These are phyloP conservation scores for Schizopora paradoxa DNA, from an alignment of 1,284 basidiomycete species.

Conservation along the genomic window DNA sequence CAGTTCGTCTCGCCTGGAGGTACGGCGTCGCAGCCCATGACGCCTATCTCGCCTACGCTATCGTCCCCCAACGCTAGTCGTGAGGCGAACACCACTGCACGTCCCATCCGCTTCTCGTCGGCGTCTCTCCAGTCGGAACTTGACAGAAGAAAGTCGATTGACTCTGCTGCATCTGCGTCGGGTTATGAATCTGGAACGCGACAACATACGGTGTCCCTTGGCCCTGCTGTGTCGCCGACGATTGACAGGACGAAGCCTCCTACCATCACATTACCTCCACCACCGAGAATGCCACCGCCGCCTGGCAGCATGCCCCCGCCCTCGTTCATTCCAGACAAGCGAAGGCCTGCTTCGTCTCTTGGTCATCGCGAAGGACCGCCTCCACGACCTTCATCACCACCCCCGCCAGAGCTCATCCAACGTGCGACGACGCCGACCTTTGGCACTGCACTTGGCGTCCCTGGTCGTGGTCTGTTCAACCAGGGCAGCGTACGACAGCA, in stretches of 20 bases:
- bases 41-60: conserved; percentile 23
- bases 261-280: conserved; percentile 80
- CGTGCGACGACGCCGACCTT: conserved; percentile 82
- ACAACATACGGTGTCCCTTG: conserved; percentile 39
- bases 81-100: conserved; percentile 33
- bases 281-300: conserved; percentile 77
- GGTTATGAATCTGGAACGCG: conserved; percentile 41
- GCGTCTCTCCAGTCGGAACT: conserved; percentile 30
- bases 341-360: conserved; percentile 46
- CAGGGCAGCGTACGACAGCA: conserved; percentile 48
- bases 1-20: conserved; percentile 61
- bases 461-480: conserved; percentile 41
- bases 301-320: conserved; percentile 68
- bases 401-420: conserved; percentile 81
- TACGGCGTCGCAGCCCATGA: conserved; percentile 25
- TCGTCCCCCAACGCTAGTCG: conserved; percentile 40
- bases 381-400: conserved; percentile 81
- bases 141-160: conserved; percentile 48
- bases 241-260: conserved; percentile 82
- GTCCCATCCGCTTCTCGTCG: conserved; percentile 31
- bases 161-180: conserved; percentile 55
- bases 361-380: conserved; percentile 55
- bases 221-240: conserved; percentile 40
- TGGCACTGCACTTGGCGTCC: conserved; percentile 55
- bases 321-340: conserved; percentile 64